Percentiles rank a stretch among this genome's conserved stretches.
These are phyloP conservation scores for Schrenkiella parvula DNA, from an alignment of 345 rosid genomes.

Conservation along the genomic window DNA sequence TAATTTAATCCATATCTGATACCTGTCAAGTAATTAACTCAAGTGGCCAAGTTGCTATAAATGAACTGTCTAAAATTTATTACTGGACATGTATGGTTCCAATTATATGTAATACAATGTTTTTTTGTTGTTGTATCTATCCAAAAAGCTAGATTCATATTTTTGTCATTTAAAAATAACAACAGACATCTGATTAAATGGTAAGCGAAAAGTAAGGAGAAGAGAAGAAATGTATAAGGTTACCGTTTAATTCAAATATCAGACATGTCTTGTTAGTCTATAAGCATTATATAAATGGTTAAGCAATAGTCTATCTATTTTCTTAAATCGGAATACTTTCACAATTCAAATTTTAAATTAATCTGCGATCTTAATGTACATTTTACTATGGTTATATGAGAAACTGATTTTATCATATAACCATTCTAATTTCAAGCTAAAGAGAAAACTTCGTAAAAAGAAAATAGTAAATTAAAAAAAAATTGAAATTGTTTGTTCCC, in stretches of 20 bases:
- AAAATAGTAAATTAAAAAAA: background rate
- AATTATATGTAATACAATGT: background rate
- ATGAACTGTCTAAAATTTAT: constrained; percentile 4
- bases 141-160: background rate
- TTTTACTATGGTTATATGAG: no score
- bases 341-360: no score
- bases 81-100: constrained; percentile 12
- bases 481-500: no score
- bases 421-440: no score
- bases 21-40: constrained; percentile 4
- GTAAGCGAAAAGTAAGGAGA: background rate
- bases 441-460: background rate
- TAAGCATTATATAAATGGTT: background rate
- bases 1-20: background rate
- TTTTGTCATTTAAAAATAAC: no score
- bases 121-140: background rate
- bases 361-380: no score
- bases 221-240: background rate
- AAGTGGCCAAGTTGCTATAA: constrained; percentile 28
- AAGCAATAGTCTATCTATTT: background rate
- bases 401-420: no score
- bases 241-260: no score
- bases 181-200: background rate
- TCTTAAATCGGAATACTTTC: no score
- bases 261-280: background rate